Base-by-base conservation (phyloP, 2,329 filamentous ascomycete species). In the Fusarium illudens region DNA sequence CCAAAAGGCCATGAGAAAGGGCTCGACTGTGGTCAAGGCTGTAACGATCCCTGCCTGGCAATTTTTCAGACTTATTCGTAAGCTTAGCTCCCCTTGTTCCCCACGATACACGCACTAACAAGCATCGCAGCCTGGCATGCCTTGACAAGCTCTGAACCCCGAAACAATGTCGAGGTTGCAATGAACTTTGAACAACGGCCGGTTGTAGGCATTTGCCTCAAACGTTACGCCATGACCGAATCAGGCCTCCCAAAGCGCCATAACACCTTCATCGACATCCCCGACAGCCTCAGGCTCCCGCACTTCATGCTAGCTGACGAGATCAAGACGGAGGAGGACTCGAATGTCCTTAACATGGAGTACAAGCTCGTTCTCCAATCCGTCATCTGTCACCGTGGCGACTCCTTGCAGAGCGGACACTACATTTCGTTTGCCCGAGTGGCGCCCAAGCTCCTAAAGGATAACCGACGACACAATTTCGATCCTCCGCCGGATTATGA, bases 31-130 rank as follows among this genome's bases (percentile, higher is more conserved):
- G 59, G 84, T 81, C 70, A 97, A 95, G 75, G 94, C 97, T 73
- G 92, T 98, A 13, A 90, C 95, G 61, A 97, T 98, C 83, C 95
- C 95, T 34, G 96, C 96, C 2, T 98, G 94, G 94, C 95, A 97
- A 74, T 97, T 98, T 75, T 98, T 97, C 80, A 93, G 92, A 74
- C 83, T 98, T 25, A 93, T 97, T 72, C 94, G 92, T 94, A 82
- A 80, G 91, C 84, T 72, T 65, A 55, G 6, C 25, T 17, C 17
- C 9, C 55, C 5, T 32, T 13, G 4, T 13, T n/a, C 8, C 11
- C 22, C 22, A 3, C 4, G n/a, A 29, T 10, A n/a, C n/a, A 17
- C 13, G 55, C 67, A 66, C 81, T 83, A 76, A 84, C 74, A 67
- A 36, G 51, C 15, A 42, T n/a, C 55, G 12, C 61, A 94, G 92